Base-by-base conservation (phyloP, 1,139 yeast species). In the Yamadazyma spencermartinsiae region DNA sequence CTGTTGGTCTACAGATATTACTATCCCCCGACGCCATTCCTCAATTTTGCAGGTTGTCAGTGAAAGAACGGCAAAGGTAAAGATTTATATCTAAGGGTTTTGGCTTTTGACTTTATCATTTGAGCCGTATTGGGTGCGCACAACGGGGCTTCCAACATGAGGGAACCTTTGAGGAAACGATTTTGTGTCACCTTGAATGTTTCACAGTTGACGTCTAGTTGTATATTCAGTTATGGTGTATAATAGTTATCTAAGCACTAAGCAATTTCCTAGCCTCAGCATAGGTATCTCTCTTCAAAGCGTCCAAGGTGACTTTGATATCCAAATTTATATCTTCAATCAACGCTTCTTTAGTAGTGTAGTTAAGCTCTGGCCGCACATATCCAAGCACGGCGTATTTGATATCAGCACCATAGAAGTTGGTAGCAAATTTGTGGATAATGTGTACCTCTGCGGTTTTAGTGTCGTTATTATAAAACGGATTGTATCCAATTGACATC, bases 401-500 rank as follows among this genome's bases (percentile, higher is more conserved):
- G 44, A 92, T 72, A 12, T 61, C 51, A 10, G 96, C 94, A 2
- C 98, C 98, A 54, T 94, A 94, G 58, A 94, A 94, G 43, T 76
- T 73, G 4, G 66, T 55, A 1, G 58, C 49, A 54, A 90, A 92
- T 40, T 81, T 65, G 61, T 88, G 94, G 38, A 94, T 75, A 11
- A 94, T 77, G 60, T 94, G 97, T 31, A 92, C 72, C 54, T 94
- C 99, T 7, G 86, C 92, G 0, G 95, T 82, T 60, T 84, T 84
- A 45, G 76, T 74, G 45, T 79, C 74, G 61, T 92, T 90, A 23
- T 82, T 76, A 62, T 82, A 94, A 60, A 84, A 92, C 13, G 98
- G 98, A 56, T 92, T 94, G 87, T 89, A 88, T 1, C 99, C 99
- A 19, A 94, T 76, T 14, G 96, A 87, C 87, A 90, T 84, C 15